Evolutionary conservation across 768 basidiomycete species (phyloP).

Genomic region (Suillus americanus): DNA sequence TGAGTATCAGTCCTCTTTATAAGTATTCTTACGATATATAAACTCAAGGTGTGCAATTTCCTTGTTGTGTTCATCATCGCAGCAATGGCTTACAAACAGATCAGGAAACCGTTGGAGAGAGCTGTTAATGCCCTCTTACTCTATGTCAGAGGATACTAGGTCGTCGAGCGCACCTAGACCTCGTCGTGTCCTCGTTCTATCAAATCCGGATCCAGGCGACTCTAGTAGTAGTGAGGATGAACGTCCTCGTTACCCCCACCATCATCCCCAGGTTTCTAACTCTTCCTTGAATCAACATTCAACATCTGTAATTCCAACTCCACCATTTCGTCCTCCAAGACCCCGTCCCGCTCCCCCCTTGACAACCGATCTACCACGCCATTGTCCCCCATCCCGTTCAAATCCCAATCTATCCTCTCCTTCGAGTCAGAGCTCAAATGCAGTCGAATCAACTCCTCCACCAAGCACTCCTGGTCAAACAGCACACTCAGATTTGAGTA

Average conservation of each 20-base stretch:
- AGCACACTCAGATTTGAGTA: conserved; percentile 40
- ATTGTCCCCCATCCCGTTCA: conserved; percentile 37
- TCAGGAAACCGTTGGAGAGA: conserved; percentile 27
- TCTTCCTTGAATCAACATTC: conserved; percentile 23
- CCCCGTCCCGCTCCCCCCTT: conserved; percentile 31
- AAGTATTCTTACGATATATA: not conserved
- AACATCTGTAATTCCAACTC: conserved; percentile 24
- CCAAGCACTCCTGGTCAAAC: conserved; percentile 62
- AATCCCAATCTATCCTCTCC: conserved; percentile 69
- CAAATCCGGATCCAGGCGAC: conserved; percentile 59
- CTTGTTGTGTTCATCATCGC: rapidly evolving
- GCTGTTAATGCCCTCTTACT: conserved; percentile 29
- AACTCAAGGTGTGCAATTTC: not conserved
- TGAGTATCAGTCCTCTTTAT: not conserved
- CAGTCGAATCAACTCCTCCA: conserved; percentile 68
- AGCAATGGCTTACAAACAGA: conserved; percentile 11
- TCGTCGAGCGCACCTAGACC: conserved; percentile 28
- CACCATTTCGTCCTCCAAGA: conserved; percentile 18
- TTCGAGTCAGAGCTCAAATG: conserved; percentile 62
- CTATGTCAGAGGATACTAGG: conserved; percentile 65
- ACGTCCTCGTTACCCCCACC: conserved; percentile 16
- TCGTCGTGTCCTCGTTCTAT: conserved; percentile 53
- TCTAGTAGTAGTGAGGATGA: conserved; percentile 41
- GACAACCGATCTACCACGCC: conserved; percentile 37
- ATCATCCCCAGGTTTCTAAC: conserved; percentile 24